Percentiles rank a stretch among this genome's conserved stretches.
These are phyloP conservation scores for Debaryomyces udenii DNA, from an alignment of 1,139 yeast species.

Conservation along the genomic window DNA sequence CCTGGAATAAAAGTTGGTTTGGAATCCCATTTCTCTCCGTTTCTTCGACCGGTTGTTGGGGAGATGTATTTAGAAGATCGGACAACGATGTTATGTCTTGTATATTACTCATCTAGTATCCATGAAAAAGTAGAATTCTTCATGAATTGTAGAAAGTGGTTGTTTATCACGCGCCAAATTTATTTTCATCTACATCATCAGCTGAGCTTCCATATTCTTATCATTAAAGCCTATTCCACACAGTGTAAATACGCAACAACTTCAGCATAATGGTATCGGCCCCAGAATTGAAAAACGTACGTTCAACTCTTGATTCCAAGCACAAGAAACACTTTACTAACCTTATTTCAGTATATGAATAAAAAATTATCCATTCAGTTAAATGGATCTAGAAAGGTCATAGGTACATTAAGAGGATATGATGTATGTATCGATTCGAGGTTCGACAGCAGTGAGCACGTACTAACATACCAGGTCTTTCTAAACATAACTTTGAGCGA, in stretches of 20 bases:
- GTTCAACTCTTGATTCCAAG: constrained; percentile 27
- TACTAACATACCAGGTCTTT: constrained; percentile 49
- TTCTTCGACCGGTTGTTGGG: constrained; percentile 17
- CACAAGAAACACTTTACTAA: constrained; percentile 21
- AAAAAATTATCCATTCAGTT: constrained; percentile 70
- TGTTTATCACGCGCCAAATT: constrained; percentile 7
- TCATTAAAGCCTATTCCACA: no score
- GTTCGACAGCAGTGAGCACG: neutral
- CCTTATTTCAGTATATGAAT: constrained; percentile 65
- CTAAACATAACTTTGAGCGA: constrained; percentile 74
- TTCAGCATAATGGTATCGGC: constrained; percentile 53
- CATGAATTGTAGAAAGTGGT: constrained; percentile 7
- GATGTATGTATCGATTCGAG: constrained; percentile 60
- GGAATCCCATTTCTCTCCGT: constrained; percentile 1
- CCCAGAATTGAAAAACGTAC: constrained; percentile 58
- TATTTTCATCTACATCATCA: neutral
- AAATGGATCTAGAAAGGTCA: constrained; percentile 72
- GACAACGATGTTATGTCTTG: constrained; percentile 32
- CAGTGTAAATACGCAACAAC: no score
- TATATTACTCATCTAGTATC: constrained; percentile 25
- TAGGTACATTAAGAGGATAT: constrained; percentile 76
- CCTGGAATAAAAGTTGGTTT: neutral
- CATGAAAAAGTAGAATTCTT: neutral
- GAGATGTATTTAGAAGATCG: constrained; percentile 29
- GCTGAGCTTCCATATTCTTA: no score